These are phyloP conservation scores for Eleusine coracana DNA, from an alignment of 176 grass and related monocot species.

Conservation along the genomic window DNA sequence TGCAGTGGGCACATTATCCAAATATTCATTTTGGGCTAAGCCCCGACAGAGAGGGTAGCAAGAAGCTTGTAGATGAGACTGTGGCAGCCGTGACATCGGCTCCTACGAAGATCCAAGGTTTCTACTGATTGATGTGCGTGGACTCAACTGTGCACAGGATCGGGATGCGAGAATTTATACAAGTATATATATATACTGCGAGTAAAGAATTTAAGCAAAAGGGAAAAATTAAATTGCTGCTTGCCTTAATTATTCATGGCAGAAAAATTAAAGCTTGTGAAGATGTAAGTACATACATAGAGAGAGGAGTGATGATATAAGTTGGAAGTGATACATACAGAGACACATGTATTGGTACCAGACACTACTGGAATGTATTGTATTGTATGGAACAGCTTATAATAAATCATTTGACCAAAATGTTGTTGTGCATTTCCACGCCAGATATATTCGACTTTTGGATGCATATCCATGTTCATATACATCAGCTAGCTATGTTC, in stretches of 20 bases:
- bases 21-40: constrained; percentile 80
- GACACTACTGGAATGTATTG: background rate
- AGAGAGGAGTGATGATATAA: background rate
- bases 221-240: background rate
- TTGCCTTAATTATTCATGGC: constrained; percentile 7
- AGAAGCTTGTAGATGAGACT: constrained; percentile 54
- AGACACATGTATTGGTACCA: constrained; percentile 28
- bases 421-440: background rate
- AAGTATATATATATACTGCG: constrained; percentile 3
- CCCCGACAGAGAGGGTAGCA: constrained; percentile 46
- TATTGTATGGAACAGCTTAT: constrained; percentile 5
- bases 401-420: constrained; percentile 40
- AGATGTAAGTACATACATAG: constrained; percentile 23
- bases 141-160: background rate
- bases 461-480: no score
- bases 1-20: constrained; percentile 97
- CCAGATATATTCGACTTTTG: no score
- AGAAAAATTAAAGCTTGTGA: constrained; percentile 29
- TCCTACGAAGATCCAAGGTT: constrained; percentile 65
- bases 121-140: constrained; percentile 53
- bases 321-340: constrained; percentile 8
- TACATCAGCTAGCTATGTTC: no score
- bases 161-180: background rate
- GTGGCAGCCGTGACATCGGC: constrained; percentile 16
- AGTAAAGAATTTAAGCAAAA: constrained; percentile 11